phyloP scores from a whole-genome alignment of 257 asterid species.

The Cruciata laevipes region DNA sequence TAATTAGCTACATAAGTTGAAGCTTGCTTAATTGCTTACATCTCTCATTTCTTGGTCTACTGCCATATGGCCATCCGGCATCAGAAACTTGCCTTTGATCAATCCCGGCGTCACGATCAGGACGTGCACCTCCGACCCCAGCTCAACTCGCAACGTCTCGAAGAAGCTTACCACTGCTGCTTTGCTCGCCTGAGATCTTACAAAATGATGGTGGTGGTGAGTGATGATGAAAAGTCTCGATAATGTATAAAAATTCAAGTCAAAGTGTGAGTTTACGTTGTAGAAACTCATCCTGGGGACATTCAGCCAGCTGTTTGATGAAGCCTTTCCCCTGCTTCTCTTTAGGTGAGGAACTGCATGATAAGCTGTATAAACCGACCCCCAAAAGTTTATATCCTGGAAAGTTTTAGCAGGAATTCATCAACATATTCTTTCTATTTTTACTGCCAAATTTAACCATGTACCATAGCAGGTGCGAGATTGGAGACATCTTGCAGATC shows the following conservation, averaged over 20 bases:
- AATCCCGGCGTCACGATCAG: conserved; percentile 60
- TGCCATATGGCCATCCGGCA: conserved; percentile 34
- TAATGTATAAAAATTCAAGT: too few relatives aligned
- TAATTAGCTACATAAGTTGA: too few relatives aligned
- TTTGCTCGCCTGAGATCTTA: conserved; percentile 52
- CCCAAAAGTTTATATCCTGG: conserved; percentile 76
- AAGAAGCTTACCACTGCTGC: conserved; percentile 60
- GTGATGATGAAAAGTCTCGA: too few relatives aligned
- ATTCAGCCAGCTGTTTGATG: conserved; percentile 49
- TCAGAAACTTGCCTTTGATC: conserved; percentile 46
- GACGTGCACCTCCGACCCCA: conserved; percentile 55
- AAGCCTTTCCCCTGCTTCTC: conserved; percentile 54
- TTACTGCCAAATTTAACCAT: conserved; percentile 1
- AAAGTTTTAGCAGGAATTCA: not conserved
- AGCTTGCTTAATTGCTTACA: too few relatives aligned
- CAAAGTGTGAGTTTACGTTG: conserved; percentile 28
- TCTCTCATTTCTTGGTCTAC: conserved; percentile 60
- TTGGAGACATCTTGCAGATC: conserved; percentile 34
- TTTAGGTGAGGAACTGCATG: conserved; percentile 52
- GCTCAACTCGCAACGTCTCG: conserved; percentile 66
- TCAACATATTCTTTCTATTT: too few relatives aligned
- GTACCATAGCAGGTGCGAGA: conserved; percentile 46
- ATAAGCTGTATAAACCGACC: conserved; percentile 43
- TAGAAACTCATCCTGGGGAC: conserved; percentile 61
- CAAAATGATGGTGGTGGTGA: too few relatives aligned